Evolutionary conservation across 768 basidiomycete species (phyloP).

Genomic region (Xerocomellus amylosporus): DNA sequence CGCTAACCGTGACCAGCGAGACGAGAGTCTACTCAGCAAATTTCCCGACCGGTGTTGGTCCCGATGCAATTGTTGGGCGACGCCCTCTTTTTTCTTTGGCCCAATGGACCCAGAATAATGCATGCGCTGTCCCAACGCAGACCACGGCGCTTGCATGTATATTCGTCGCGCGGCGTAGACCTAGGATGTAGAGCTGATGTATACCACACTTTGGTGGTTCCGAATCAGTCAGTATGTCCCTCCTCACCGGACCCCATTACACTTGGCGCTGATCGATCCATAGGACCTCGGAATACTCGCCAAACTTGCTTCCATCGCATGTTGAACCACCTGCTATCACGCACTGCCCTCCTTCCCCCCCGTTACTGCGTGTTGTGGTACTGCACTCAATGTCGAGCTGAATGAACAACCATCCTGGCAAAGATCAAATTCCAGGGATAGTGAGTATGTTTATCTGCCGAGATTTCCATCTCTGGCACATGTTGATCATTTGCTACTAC

Average conservation of each 20-base stretch:
- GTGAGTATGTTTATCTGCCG: slow-evolving; percentile 4
- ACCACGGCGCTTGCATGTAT: not conserved
- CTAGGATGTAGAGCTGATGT: not conserved
- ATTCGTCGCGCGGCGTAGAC: no score
- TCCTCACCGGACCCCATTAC: not conserved
- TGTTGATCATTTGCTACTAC: no score
- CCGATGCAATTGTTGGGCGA: not conserved
- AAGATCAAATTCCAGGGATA: not conserved
- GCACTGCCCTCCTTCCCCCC: not conserved
- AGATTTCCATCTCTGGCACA: slow-evolving; percentile 4
- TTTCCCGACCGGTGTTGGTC: not conserved
- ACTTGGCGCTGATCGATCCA: not conserved
- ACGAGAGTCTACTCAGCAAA: not conserved
- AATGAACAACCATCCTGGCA: not conserved
- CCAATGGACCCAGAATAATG: not conserved
- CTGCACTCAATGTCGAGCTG: not conserved
- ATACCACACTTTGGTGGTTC: not conserved
- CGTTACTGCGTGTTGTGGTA: not conserved
- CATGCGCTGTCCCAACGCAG: not conserved
- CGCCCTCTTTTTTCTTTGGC: not conserved
- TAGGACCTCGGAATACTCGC: not conserved
- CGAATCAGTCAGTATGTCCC: not conserved
- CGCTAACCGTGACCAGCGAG: not conserved
- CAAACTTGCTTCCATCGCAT: not conserved
- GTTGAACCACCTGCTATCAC: not conserved